These are phyloP conservation scores for Lichtheimia hyalospora DNA, from an alignment of 371 early-diverging fungal genomes.

Conservation along the genomic window DNA sequence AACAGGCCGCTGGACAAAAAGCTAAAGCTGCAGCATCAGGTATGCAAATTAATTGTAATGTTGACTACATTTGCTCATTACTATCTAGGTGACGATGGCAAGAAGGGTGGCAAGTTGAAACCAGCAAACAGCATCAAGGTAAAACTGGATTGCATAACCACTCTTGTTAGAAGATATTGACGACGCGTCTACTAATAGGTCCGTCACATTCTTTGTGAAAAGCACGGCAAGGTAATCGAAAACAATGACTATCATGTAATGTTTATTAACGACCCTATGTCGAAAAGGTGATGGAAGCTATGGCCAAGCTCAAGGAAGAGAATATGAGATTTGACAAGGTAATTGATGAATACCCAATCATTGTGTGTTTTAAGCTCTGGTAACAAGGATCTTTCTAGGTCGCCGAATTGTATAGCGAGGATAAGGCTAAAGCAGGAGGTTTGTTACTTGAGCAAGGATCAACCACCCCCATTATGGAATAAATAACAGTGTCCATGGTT, in stretches of 20 bases:
- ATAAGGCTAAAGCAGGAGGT: constrained; percentile 79
- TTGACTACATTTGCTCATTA: neutral
- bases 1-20: constrained; percentile 45
- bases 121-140: constrained; percentile 74
- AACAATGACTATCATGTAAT: neutral
- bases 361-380: no score
- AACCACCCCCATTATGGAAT: neutral
- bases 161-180: neutral
- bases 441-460: constrained; percentile 1
- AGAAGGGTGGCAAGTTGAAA: constrained; percentile 67
- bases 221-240: constrained; percentile 61
- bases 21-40: constrained; percentile 26
- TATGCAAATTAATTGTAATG: neutral
- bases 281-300: constrained; percentile 54
- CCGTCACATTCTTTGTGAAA: constrained; percentile 87
- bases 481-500: neutral
- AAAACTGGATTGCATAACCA: constrained; percentile 2
- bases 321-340: constrained; percentile 63
- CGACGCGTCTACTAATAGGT: constrained; percentile 39
- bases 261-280: neutral
- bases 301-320: constrained; percentile 59
- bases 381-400: constrained; percentile 43
- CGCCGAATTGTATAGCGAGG: constrained; percentile 84
- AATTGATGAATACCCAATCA: neutral
- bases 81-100: constrained; percentile 23